phyloP scores from a whole-genome alignment of 2,329 filamentous ascomycete genomes.

The Neonectria faginata region DNA sequence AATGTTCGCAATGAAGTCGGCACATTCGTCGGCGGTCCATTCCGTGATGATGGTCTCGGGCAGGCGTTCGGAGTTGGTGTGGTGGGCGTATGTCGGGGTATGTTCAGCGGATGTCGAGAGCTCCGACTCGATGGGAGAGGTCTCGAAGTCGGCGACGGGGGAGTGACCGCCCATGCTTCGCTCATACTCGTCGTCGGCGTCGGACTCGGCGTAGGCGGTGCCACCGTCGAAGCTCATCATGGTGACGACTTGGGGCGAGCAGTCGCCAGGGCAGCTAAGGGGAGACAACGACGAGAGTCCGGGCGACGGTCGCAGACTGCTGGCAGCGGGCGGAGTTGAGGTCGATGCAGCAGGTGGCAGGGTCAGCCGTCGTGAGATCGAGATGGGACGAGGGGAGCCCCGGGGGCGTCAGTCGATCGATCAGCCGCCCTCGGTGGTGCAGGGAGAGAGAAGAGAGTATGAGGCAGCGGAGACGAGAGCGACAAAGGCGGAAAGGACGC shows the following conservation, averaged over 20 bases:
- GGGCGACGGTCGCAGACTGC: conserved; percentile 20
- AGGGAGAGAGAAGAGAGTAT: background rate
- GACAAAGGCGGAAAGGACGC: background rate
- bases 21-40: conserved; percentile 88
- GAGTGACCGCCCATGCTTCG: conserved; percentile 76
- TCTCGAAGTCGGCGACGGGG: conserved; percentile 76
- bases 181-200: conserved; percentile 87
- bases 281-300: conserved; percentile 22
- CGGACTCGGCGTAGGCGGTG: conserved; percentile 81
- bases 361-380: conserved; percentile 13
- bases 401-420: conserved; percentile 22
- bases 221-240: conserved; percentile 73
- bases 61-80: conserved; percentile 71
- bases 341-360: conserved; percentile 9
- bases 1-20: conserved; percentile 85
- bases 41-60: conserved; percentile 82
- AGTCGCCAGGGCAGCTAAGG: conserved; percentile 28
- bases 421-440: conserved; percentile 10
- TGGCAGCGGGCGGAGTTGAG: conserved; percentile 1
- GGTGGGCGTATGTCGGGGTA: conserved; percentile 81
- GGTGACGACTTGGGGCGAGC: conserved; percentile 35
- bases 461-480: background rate
- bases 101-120: conserved; percentile 77
- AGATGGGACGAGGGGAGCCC: conserved; percentile 18
- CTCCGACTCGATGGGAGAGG: conserved; percentile 78